Conservation (phyloP, 148 eudicot genomes). For the Linanthus parryae region DNA sequence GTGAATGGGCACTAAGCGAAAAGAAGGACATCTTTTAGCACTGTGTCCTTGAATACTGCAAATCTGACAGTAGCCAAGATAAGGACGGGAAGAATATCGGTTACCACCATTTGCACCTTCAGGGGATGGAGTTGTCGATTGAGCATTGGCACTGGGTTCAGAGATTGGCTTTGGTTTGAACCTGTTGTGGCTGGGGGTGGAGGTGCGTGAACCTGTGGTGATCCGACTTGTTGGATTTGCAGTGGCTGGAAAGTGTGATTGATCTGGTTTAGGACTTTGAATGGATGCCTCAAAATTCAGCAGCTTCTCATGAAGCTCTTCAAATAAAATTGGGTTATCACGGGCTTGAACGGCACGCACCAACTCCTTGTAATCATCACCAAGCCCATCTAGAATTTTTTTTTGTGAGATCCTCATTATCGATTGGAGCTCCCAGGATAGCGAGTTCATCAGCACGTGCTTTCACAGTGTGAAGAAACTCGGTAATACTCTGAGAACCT, state of each 20-base stretch:
- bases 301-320: background rate
- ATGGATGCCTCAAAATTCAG: background rate
- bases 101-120: no score
- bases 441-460: background rate
- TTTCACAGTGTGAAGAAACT: background rate
- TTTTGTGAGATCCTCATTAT: background rate
- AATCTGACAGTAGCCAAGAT: background rate
- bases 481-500: background rate
- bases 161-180: background rate
- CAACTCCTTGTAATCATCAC: background rate
- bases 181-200: background rate
- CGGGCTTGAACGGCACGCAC: slow-evolving; percentile 1
- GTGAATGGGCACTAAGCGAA: background rate
- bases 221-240: background rate
- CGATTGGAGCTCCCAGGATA: background rate
- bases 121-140: no score
- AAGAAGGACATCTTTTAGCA: background rate
- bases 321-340: slow-evolving; percentile 1
- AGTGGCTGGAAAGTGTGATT: background rate
- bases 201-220: background rate
- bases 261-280: background rate
- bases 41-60: background rate
- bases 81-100: no score
- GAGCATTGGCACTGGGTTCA: background rate
- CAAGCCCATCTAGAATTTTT: slow-evolving; percentile 1